Evolutionary conservation across 2,329 filamentous ascomycete species (phyloP).

Genomic region (Ophiocordyceps camponoti-floridani): DNA sequence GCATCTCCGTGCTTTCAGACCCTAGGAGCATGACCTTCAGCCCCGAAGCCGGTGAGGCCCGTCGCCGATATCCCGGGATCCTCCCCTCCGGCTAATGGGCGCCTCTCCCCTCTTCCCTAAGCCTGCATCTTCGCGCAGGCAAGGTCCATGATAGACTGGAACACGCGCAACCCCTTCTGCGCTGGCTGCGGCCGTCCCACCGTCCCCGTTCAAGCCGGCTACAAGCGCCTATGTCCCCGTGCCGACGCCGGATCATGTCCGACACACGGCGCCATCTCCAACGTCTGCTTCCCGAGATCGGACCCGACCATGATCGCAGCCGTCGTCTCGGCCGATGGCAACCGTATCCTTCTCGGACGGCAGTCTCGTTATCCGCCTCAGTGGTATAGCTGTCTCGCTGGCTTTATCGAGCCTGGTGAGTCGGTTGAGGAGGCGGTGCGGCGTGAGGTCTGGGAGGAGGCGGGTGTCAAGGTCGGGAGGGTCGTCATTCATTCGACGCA

Average conservation of each 20-base stretch:
- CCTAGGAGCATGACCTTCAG: conserved; percentile 42
- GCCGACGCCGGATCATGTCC: conserved; percentile 54
- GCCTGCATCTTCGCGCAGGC: conserved; percentile 85
- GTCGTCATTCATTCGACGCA: conserved; percentile 73
- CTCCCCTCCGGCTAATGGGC: background rate
- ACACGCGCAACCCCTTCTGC: conserved; percentile 80
- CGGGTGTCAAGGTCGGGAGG: conserved; percentile 56
- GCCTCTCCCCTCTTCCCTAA: conserved; percentile 15
- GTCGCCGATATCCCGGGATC: background rate
- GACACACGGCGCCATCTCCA: conserved; percentile 72
- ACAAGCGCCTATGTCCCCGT: conserved; percentile 63
- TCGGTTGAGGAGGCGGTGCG: conserved; percentile 71
- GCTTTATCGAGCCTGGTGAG: conserved; percentile 74
- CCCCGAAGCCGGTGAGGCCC: conserved; percentile 37
- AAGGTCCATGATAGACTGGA: conserved; percentile 84
- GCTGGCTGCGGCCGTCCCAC: conserved; percentile 74
- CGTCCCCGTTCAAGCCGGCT: conserved; percentile 59
- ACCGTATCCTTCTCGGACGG: conserved; percentile 66
- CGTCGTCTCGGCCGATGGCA: conserved; percentile 64
- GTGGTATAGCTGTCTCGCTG: conserved; percentile 81
- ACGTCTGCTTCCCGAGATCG: conserved; percentile 80
- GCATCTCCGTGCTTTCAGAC: conserved; percentile 48
- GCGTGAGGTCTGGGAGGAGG: conserved; percentile 75
- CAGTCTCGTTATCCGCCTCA: conserved; percentile 65
- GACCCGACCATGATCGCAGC: conserved; percentile 94